Conservation (phyloP, 768 basidiomycete genomes). For the Hemileccinum impolitum region DNA sequence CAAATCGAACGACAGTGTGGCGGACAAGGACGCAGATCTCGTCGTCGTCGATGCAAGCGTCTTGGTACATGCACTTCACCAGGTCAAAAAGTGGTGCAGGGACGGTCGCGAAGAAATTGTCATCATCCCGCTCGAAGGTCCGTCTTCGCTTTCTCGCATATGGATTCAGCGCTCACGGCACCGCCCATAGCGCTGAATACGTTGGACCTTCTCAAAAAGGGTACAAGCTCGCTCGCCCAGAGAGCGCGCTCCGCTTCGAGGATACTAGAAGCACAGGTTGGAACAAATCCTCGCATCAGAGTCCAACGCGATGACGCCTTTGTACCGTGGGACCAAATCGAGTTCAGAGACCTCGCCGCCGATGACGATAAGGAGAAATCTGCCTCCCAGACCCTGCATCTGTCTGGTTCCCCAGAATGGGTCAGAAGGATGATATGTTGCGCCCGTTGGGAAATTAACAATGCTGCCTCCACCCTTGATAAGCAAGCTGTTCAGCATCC, state of each 20-base stretch:
- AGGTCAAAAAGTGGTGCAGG: conserved; percentile 80
- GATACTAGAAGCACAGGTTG: conserved; percentile 84
- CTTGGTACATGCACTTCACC: conserved; percentile 69
- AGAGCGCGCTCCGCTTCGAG: conserved; percentile 86
- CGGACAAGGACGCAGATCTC: conserved; percentile 65
- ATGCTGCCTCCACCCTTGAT: conserved; percentile 37
- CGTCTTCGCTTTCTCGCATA: conserved; percentile 16
- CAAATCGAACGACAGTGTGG: conserved; percentile 26
- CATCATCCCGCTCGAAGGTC: conserved; percentile 87
- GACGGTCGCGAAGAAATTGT: conserved; percentile 75
- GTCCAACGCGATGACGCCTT: conserved; percentile 83
- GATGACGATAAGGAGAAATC: conserved; percentile 26
- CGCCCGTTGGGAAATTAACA: conserved; percentile 69
- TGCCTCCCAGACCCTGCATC: conserved; percentile 20
- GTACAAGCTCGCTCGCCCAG: conserved; percentile 71
- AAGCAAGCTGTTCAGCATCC: conserved; percentile 24
- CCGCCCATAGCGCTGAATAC: conserved; percentile 72
- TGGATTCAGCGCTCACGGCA: conserved; percentile 7
- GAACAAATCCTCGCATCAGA: conserved; percentile 73
- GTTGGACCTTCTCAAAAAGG: conserved; percentile 90
- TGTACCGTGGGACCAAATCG: conserved; percentile 75
- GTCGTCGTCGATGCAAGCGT: conserved; percentile 82
- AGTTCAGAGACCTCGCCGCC: conserved; percentile 40
- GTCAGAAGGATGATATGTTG: conserved; percentile 81
- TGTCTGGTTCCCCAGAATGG: conserved; percentile 69